Conservation (phyloP, 306 rosid genomes). For the Rosa lucieae region DNA sequence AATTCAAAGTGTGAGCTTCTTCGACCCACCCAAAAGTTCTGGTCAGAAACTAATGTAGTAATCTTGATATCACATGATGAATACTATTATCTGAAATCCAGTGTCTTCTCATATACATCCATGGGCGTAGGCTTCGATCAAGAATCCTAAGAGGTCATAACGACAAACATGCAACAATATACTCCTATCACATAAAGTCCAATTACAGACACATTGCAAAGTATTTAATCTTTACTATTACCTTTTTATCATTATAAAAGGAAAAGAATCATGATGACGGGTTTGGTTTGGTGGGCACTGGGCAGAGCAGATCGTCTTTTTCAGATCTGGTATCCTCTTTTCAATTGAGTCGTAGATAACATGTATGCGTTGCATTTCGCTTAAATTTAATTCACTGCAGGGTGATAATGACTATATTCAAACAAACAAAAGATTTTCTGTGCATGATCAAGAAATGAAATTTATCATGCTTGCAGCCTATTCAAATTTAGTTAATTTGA, state of each 20-base stretch:
- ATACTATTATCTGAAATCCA: not conserved
- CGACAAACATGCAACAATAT: not conserved
- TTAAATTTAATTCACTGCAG: not conserved
- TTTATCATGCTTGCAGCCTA: not conserved
- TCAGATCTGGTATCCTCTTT: not conserved
- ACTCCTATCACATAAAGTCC: not conserved
- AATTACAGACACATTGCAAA: not conserved
- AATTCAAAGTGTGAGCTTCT: too few relatives aligned
- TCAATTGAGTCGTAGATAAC: not conserved
- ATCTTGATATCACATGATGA: not conserved
- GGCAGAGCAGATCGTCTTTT: constrained; percentile 12
- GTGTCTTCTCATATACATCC: not conserved
- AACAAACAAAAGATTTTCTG: not conserved
- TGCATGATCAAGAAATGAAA: not conserved
- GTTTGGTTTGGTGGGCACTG: constrained; percentile 11
- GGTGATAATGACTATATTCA: not conserved
- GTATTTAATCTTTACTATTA: constrained; percentile 12
- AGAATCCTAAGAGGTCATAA: not conserved
- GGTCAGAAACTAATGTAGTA: too few relatives aligned
- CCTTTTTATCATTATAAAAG: not conserved
- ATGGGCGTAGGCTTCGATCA: not conserved
- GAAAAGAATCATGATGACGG: not conserved
- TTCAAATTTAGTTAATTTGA: not conserved
- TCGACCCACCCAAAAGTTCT: not conserved
- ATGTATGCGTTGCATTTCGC: too few relatives aligned